Evolutionary conservation across 2,329 filamentous ascomycete genomes (phyloP), one percentile per base, ranked within the genome.

Genomic region (Bimuria novae-zelandiae): DNA sequence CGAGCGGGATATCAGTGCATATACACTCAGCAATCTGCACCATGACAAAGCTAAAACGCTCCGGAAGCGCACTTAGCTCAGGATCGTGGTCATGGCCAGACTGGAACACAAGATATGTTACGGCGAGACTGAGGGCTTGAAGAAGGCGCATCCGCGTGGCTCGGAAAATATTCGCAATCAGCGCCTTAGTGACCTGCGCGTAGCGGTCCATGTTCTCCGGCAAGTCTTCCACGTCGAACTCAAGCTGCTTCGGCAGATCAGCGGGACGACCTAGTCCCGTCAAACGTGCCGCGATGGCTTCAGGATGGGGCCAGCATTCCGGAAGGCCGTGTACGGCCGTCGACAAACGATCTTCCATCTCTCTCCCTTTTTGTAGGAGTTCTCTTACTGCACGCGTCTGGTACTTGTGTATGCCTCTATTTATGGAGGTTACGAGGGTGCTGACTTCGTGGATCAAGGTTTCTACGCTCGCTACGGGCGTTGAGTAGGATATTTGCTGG

Each of bases 391-490:
- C 4, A n/a, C n/a, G 2, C 4, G 23, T 33, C 3, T 40, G 21
- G 14, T 21, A n/a, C 6, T 16, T 40, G 2, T 10, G 7, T 14
- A 49, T 11, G 3, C 27, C 25, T 14, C 17, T 30, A 8, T 25
- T 40, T 1, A 49, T 40, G 1, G 7, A 23, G 1, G 36, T 23
- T 4, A 23, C 23, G 5, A 49, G 23, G 16, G 22, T 17, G n/a
- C 43, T 46, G 19, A 40, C 36, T 16, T 39, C 11, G 16, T 49
- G 45, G 23, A 49, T 49, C 11, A 32, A 21, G 25, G 19, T 29
- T 8, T 30, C 35, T 6, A 39, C 23, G 3, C 17, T 5, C 2
- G 35, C 14, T n/a, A 49, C n/a, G 3, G 45, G 45, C 11, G 45
- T 39, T 8, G n/a, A 16, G 12, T 33, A 35, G 14, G 39, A 40